Percentiles rank a stretch among this genome's conserved stretches.
phyloP scores from a whole-genome alignment of 2,329 filamentous ascomycete species.

The Aspergillus fischeri region DNA sequence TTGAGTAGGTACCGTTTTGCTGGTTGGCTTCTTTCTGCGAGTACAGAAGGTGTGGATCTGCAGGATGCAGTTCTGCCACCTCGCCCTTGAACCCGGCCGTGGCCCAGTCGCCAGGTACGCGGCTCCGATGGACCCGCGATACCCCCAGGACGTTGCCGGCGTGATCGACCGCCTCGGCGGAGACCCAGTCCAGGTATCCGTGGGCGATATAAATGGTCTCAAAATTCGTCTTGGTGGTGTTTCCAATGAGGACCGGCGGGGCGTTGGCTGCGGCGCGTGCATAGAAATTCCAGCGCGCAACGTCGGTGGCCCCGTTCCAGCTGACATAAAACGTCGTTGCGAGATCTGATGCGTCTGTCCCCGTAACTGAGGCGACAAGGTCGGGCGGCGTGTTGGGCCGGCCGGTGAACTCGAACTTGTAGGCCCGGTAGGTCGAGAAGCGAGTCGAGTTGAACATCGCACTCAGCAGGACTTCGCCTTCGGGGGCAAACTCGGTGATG shows the following conservation, averaged over 20 bases:
- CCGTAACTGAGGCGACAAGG: slow-evolving; percentile 26
- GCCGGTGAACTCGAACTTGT: slow-evolving; percentile 35
- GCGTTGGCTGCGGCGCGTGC: slow-evolving; percentile 24
- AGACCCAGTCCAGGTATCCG: slow-evolving; percentile 27
- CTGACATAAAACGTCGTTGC: slow-evolving; percentile 31
- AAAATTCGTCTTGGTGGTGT: slow-evolving; percentile 26
- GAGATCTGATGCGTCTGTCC: slow-evolving; percentile 21
- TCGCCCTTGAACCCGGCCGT: slow-evolving; percentile 7
- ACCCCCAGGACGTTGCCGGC: slow-evolving; percentile 19
- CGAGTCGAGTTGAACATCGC: slow-evolving; percentile 29
- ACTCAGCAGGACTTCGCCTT: slow-evolving; percentile 29
- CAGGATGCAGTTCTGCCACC: neutral
- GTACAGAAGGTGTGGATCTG: slow-evolving; percentile 1
- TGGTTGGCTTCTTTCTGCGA: neutral
- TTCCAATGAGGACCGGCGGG: slow-evolving; percentile 19
- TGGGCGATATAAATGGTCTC: slow-evolving; percentile 28
- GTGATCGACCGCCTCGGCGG: slow-evolving; percentile 22
- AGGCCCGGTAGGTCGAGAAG: slow-evolving; percentile 37
- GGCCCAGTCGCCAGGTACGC: slow-evolving; percentile 13
- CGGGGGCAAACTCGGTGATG: slow-evolving; percentile 26
- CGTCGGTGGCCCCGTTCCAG: slow-evolving; percentile 39
- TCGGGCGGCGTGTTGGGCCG: slow-evolving; percentile 27
- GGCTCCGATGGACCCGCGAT: slow-evolving; percentile 11
- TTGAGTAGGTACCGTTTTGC: no score
- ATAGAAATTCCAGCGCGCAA: slow-evolving; percentile 32